Percentiles rank a stretch among this genome's conserved stretches.
Conservation (phyloP, 306 rosid species). For the Crotalaria pallida region DNA sequence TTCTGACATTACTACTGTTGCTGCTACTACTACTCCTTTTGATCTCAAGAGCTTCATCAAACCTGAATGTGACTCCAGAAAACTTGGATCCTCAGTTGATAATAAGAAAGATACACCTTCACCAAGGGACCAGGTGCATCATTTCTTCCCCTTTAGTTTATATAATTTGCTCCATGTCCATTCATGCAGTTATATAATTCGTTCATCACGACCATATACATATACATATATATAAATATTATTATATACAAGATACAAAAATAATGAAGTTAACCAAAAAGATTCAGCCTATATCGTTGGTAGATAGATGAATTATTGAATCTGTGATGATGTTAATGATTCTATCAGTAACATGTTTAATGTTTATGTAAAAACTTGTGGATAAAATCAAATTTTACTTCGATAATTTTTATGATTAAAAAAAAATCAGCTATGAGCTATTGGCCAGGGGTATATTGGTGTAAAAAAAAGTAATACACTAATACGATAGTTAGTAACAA, state of each 20-base stretch:
- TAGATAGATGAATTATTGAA: too few relatives aligned
- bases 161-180: background rate
- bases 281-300: too few relatives aligned
- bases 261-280: background rate
- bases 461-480: too few relatives aligned
- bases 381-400: too few relatives aligned
- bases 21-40: slow-evolving; percentile 18
- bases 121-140: slow-evolving; percentile 34
- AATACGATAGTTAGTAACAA: too few relatives aligned
- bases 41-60: slow-evolving; percentile 84
- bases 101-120: slow-evolving; percentile 44
- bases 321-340: too few relatives aligned
- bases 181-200: background rate
- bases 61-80: slow-evolving; percentile 63
- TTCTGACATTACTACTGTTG: background rate
- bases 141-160: background rate
- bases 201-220: too few relatives aligned
- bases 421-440: too few relatives aligned
- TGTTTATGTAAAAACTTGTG: too few relatives aligned
- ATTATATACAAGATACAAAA: background rate
- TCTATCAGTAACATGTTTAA: too few relatives aligned
- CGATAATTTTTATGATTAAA: too few relatives aligned
- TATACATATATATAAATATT: background rate
- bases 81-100: slow-evolving; percentile 31
- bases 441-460: too few relatives aligned